A percentile compares a stretch with the other conserved stretches of the same genome.
phyloP scores from a whole-genome alignment of 2,329 filamentous ascomycete genomes.

The Amylocarpus encephaloides region DNA sequence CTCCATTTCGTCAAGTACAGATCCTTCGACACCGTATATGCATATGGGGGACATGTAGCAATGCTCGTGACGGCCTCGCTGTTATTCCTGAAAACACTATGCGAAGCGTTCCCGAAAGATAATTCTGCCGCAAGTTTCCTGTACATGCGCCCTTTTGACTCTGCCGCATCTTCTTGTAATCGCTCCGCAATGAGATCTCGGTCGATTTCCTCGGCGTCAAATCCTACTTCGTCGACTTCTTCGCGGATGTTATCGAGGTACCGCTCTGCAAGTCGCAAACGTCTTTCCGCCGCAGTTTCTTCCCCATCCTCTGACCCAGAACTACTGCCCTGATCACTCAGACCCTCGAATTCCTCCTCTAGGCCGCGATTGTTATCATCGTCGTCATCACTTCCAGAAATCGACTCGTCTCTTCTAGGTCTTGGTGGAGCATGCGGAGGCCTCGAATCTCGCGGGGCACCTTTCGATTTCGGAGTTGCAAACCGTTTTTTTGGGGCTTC shows the following conservation, averaged over 20 bases:
- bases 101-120: slow-evolving; percentile 59
- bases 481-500: slow-evolving; percentile 55
- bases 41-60: slow-evolving; percentile 70
- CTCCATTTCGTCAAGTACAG: slow-evolving; percentile 83
- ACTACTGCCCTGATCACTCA: slow-evolving; percentile 40
- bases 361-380: slow-evolving; percentile 56
- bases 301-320: slow-evolving; percentile 58
- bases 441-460: slow-evolving; percentile 31
- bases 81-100: slow-evolving; percentile 72
- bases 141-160: slow-evolving; percentile 86
- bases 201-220: slow-evolving; percentile 92
- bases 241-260: slow-evolving; percentile 87
- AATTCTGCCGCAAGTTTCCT: slow-evolving; percentile 69
- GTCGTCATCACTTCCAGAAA: slow-evolving; percentile 82
- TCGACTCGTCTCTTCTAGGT: slow-evolving; percentile 54
- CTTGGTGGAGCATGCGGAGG: slow-evolving; percentile 36
- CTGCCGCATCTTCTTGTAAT: slow-evolving; percentile 85
- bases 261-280: slow-evolving; percentile 79
- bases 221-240: slow-evolving; percentile 77
- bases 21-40: slow-evolving; percentile 87
- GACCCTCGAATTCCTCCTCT: slow-evolving; percentile 47
- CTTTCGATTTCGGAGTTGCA: slow-evolving; percentile 32
- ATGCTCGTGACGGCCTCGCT: slow-evolving; percentile 73
- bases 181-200: slow-evolving; percentile 85
- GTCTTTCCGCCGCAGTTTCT: slow-evolving; percentile 84